These are phyloP conservation scores for Inga laurina DNA, from an alignment of 306 rosid genomes.

Conservation along the genomic window DNA sequence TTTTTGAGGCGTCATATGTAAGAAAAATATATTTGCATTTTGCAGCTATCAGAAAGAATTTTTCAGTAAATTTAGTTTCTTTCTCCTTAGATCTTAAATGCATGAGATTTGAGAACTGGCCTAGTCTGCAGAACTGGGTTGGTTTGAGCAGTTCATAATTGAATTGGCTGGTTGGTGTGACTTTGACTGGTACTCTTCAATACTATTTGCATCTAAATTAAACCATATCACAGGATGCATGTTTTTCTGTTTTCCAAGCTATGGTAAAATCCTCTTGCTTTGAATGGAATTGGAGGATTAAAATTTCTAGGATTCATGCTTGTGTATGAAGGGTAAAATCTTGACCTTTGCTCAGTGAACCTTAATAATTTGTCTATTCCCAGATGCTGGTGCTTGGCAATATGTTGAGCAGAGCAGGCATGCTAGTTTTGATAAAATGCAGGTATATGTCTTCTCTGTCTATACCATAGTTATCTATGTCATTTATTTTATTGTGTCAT, in stretches of 20 bases:
- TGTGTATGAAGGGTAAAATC: constrained; percentile 11
- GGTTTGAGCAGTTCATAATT: background rate
- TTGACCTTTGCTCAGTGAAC: background rate
- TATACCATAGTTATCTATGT: background rate
- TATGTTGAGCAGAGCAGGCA: constrained; percentile 78
- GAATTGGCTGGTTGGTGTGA: background rate
- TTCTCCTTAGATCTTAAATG: background rate
- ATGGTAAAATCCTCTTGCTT: constrained; percentile 5
- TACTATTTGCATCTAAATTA: background rate
- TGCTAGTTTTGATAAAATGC: constrained; percentile 92
- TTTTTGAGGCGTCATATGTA: background rate
- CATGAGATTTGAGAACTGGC: background rate
- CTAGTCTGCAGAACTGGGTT: background rate
- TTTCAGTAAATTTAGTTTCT: background rate
- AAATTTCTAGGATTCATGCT: constrained; percentile 16
- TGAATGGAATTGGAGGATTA: constrained; percentile 14
- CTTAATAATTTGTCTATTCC: constrained; percentile 38
- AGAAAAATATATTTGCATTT: background rate
- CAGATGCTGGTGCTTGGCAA: constrained; percentile 93
- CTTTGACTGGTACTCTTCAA: background rate
- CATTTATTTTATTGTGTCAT: background rate
- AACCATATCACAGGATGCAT: background rate
- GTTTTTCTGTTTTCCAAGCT: background rate
- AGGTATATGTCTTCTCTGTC: constrained; percentile 50
- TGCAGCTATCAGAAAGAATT: background rate